Percentiles rank a stretch among this genome's conserved stretches.
These are phyloP conservation scores for Chalciporus sphaerocephalus DNA, from an alignment of 768 basidiomycete species.

Conservation along the genomic window DNA sequence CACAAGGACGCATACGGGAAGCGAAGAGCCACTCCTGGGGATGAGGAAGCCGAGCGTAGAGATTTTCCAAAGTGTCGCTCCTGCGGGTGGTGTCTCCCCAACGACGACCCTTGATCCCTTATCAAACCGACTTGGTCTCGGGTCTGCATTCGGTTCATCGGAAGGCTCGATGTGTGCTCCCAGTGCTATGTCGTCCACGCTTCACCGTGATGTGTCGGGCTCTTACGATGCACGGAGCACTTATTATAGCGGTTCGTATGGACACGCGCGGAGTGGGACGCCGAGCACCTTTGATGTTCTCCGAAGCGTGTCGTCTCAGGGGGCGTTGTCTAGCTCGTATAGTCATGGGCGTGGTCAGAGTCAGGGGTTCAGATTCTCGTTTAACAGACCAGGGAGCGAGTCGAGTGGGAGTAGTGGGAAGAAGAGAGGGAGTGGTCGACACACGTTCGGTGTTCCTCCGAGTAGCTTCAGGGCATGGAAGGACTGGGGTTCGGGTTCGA, in stretches of 20 bases:
- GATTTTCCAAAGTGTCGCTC: neutral
- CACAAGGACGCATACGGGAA: conserved; percentile 26
- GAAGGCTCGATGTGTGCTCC: conserved; percentile 19
- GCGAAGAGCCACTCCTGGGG: conserved; percentile 27
- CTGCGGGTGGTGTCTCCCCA: conserved; percentile 7
- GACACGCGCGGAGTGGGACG: conserved; percentile 23
- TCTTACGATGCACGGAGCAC: conserved; percentile 16
- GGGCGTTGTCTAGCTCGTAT: conserved; percentile 22
- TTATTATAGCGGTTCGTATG: conserved; percentile 24
- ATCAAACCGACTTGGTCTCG: conserved; percentile 16
- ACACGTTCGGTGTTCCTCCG: conserved; percentile 23
- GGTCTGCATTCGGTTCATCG: conserved; percentile 31
- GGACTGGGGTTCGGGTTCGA: conserved; percentile 14
- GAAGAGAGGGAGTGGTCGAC: conserved; percentile 7
- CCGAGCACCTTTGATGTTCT: conserved; percentile 26
- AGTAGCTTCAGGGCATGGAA: conserved; percentile 27
- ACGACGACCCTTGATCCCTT: conserved; percentile 6
- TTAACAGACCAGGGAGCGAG: conserved; percentile 13
- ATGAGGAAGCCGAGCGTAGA: conserved; percentile 14
- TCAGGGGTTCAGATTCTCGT: conserved; percentile 18
- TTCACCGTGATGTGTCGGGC: conserved; percentile 17
- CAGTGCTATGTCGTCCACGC: conserved; percentile 3
- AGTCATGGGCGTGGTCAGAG: conserved; percentile 15
- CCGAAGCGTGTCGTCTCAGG: conserved; percentile 31
- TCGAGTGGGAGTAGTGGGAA: conserved; percentile 20